Conservation (phyloP, 306 rosid species). For the Rosa rugosa region DNA sequence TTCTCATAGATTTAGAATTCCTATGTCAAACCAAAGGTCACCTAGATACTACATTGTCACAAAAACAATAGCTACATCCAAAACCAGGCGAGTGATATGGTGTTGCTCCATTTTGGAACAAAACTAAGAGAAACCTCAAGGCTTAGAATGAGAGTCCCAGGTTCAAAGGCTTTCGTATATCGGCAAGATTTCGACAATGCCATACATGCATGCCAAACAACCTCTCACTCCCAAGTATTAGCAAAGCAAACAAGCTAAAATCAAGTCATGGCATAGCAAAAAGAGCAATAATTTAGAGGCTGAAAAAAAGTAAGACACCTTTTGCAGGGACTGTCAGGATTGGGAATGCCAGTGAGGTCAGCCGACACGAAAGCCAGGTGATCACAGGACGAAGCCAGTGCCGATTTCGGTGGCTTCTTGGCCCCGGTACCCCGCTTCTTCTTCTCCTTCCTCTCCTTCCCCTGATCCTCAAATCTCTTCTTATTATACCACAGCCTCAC, state of each 20-base stretch:
- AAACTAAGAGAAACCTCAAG: neutral
- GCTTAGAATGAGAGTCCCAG: neutral
- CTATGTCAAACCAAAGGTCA: neutral
- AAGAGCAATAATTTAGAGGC: neutral
- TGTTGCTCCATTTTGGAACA: neutral
- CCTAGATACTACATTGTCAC: neutral
- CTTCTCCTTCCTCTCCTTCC: neutral
- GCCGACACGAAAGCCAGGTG: slow-evolving; percentile 50
- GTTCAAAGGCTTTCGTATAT: neutral
- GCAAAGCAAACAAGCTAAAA: neutral
- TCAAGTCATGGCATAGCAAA: neutral
- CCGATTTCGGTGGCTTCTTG: neutral
- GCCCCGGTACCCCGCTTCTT: neutral
- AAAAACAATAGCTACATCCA: neutral
- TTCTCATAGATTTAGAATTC: neutral
- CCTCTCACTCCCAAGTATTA: neutral
- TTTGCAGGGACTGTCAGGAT: slow-evolving; percentile 54
- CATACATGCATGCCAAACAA: neutral
- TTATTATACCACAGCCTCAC: slow-evolving; percentile 7
- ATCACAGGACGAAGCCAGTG: slow-evolving; percentile 37
- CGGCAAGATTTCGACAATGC: neutral
- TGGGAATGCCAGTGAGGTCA: slow-evolving; percentile 66
- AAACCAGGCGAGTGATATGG: neutral
- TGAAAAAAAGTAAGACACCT: slow-evolving; percentile 23
- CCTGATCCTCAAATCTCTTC: slow-evolving; percentile 8